phyloP scores from a whole-genome alignment of 2,329 filamentous ascomycete genomes.

The Neonectria neomacrospora region DNA sequence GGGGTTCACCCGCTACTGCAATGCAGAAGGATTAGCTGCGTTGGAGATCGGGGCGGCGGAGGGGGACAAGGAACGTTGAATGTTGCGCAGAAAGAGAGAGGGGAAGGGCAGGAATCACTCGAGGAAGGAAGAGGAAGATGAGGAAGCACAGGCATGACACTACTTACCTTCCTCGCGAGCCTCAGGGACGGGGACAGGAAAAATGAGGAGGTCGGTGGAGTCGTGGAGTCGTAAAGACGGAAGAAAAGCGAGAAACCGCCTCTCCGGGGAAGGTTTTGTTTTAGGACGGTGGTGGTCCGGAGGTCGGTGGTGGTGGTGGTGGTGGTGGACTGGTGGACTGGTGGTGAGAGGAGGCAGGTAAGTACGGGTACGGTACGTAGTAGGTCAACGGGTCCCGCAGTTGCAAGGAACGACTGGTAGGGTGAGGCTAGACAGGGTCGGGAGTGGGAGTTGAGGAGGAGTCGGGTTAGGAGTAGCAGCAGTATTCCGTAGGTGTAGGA shows the following conservation, averaged over 20 bases:
- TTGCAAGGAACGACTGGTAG: constrained; percentile 42
- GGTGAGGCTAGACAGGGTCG: constrained; percentile 38
- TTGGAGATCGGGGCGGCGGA: constrained; percentile 40
- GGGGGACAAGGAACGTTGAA: constrained; percentile 24
- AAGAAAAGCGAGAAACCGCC: constrained; percentile 44
- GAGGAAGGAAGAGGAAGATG: constrained; percentile 42
- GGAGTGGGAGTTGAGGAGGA: constrained; percentile 26
- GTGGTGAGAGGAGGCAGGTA: constrained; percentile 48
- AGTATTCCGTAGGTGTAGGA: constrained; percentile 4
- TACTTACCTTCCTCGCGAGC: constrained; percentile 33
- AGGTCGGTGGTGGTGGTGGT: constrained; percentile 42
- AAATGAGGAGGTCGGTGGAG: constrained; percentile 51
- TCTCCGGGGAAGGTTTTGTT: constrained; percentile 49
- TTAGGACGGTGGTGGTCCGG: constrained; percentile 46
- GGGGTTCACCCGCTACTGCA: constrained; percentile 45
- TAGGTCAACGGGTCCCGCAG: constrained; percentile 35
- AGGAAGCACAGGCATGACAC: constrained; percentile 35
- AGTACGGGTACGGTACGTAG: constrained; percentile 46
- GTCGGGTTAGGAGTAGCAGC: constrained; percentile 16
- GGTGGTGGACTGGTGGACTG: constrained; percentile 25
- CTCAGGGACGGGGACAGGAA: constrained; percentile 45
- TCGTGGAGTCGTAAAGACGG: constrained; percentile 51
- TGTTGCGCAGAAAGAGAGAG: constrained; percentile 28
- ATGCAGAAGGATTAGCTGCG: constrained; percentile 49
- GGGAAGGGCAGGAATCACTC: constrained; percentile 18